Evolutionary conservation across 257 asterid species (phyloP).

Genomic region (Orobanche coerulescens): DNA sequence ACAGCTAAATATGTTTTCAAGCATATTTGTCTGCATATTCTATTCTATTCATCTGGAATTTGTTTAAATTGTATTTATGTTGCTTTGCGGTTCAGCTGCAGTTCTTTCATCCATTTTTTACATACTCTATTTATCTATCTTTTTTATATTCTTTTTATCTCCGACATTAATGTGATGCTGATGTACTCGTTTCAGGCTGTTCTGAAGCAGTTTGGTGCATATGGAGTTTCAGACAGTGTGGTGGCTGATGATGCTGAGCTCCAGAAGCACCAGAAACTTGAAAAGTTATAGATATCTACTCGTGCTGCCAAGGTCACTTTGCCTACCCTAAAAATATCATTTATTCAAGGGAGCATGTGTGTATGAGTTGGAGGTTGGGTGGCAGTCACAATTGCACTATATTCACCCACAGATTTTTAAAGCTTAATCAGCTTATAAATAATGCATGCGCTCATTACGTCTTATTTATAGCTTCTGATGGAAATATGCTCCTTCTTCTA

Average conservation of each 20-base stretch:
- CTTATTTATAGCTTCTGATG: slow-evolving; percentile 1
- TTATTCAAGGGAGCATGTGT: not conserved
- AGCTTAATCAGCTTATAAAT: slow-evolving; percentile 1
- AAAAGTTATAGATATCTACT: slow-evolving; percentile 88
- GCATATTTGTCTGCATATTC: no score
- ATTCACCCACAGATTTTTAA: not conserved
- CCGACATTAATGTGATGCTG: not conserved
- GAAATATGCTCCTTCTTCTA: slow-evolving; percentile 16
- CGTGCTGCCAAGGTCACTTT: slow-evolving; percentile 88
- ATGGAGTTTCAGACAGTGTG: slow-evolving; percentile 75
- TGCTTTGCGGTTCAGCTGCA: no score
- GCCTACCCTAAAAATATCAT: slow-evolving; percentile 12
- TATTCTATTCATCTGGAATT: no score
- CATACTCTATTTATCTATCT: not conserved
- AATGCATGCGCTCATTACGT: not conserved
- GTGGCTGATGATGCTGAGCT: slow-evolving; percentile 71
- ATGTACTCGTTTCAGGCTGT: slow-evolving; percentile 58
- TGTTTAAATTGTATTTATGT: no score
- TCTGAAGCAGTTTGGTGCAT: slow-evolving; percentile 88
- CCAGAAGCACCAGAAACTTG: slow-evolving; percentile 96
- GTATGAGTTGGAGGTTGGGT: not conserved
- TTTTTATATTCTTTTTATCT: slow-evolving; percentile 5
- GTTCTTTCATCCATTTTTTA: no score
- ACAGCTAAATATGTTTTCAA: no score
- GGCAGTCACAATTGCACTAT: not conserved